Evolutionary conservation across 2,329 filamentous ascomycete species (phyloP).

Genomic region (Fusarium fracticaudum): DNA sequence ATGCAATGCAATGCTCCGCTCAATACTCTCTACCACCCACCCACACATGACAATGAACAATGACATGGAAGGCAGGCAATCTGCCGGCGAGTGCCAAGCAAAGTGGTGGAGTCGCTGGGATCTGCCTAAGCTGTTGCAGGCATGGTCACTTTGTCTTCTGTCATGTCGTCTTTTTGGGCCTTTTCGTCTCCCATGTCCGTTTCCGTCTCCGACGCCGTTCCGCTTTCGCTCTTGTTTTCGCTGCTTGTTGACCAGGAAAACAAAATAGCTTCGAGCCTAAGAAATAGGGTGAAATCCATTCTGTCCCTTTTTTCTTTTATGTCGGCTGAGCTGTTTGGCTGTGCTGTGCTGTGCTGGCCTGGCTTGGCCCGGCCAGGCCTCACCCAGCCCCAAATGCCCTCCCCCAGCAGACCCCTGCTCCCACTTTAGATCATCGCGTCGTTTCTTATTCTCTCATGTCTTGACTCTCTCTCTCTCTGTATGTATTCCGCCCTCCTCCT

Average conservation of each 20-base stretch:
- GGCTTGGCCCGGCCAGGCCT: background rate
- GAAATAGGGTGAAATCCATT: background rate
- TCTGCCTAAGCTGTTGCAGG: slow-evolving; percentile 24
- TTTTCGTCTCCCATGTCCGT: slow-evolving; percentile 23
- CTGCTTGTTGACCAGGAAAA: background rate
- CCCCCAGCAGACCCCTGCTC: slow-evolving; percentile 17
- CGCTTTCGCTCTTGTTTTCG: slow-evolving; percentile 10
- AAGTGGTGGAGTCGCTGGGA: slow-evolving; percentile 17
- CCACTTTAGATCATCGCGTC: slow-evolving; percentile 32
- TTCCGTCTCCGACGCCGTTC: slow-evolving; percentile 8
- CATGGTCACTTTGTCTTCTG: slow-evolving; percentile 15
- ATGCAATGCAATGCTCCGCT: slow-evolving; percentile 13
- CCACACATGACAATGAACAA: slow-evolving; percentile 1
- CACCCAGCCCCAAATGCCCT: slow-evolving; percentile 17
- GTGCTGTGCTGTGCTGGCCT: background rate
- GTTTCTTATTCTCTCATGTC: slow-evolving; percentile 14
- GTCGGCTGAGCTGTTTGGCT: background rate
- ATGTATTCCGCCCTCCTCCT: slow-evolving; percentile 21
- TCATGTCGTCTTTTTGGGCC: slow-evolving; percentile 26
- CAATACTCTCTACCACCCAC: background rate
- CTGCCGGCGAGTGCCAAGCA: slow-evolving; percentile 28
- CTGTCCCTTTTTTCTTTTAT: background rate
- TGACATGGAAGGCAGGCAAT: slow-evolving; percentile 24
- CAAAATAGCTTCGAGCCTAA: background rate
- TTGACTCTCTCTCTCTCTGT: background rate